Evolutionary conservation across 495 filamentous ascomycete genomes (phyloP), one percentile per base, ranked within the genome.

Genomic region (Lineolata rhizophorae): DNA sequence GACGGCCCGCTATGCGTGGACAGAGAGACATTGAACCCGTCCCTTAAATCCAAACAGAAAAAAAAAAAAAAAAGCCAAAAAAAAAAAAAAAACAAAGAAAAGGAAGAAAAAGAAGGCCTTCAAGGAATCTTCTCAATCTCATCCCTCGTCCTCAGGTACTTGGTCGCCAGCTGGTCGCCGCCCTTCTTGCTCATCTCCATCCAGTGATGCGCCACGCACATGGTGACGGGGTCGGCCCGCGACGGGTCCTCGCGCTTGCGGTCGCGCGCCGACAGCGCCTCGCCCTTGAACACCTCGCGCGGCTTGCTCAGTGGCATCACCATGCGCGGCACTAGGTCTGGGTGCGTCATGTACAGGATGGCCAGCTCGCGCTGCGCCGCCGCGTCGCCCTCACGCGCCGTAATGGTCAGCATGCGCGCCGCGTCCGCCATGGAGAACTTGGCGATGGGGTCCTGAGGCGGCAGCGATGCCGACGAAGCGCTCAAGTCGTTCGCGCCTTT

Each of bases 151-250:
- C 76, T 65, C 52, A 94, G 64, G 50, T 83, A 76, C 48, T 78
- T 79, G 48, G 66, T 71, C 18, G 87, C 87, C 39, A 94, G 60
- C 45, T 77, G 67, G 51, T 97, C 87, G 6, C 83, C 83, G 21
- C 85, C 84, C 32, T 60, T 67, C 35, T 79, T 76, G 25, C 79
- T 82, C 38, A 84, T 57, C 57, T 83, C 82, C 87, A 95, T 95
- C 87, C 87, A 97, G 56, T 97, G 87, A 46, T 92, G 76, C 3
- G 90, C 85, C 33, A 94, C 63, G 46, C 85, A 93, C 76, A 97
- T 92, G 6, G 81, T 81, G 29, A 75, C 71, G 12, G 87, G 82
- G 47, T 97, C 83, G 31, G 69, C 69, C 26, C 74, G 57, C 10
- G 8, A 6, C 27, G 63, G 38, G 37, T 58, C 48, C 36, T 51